Evolutionary conservation across 768 basidiomycete species (phyloP), one percentile per base, ranked within the genome.

Genomic region (Sporobolomyces phaffii): DNA sequence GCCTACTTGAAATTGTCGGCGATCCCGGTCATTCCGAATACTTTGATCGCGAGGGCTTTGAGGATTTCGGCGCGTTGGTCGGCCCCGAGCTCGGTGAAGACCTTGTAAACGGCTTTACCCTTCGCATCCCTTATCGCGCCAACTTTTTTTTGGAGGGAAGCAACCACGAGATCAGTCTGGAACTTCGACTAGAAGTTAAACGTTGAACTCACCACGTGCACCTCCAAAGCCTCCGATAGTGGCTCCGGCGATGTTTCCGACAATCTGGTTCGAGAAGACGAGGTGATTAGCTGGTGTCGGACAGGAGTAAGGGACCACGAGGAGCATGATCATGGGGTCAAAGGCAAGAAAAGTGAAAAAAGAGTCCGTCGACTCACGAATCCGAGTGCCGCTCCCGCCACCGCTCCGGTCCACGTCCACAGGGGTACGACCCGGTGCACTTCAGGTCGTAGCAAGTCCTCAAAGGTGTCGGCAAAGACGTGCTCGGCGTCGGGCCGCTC

Each of bases 341-440:
- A 36, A 28, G 34, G n/a, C 20, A 22, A 50, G 14, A 10, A 47
- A 15, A 36, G 20, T 38, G 48, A 40, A 4, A 44, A n/a, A n/a
- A n/a, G n/a, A n/a, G n/a, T n/a, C 17, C 20, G 41, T 0, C 9
- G 18, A 56, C 64, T 43, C 34, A 72, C 66, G 29, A 73, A 73
- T 7, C 72, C 72, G 10, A 73, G n/a, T 0, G 31, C 62, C 2
- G 65, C 72, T 3, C 72, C 72, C 0, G 68, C 68, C 6, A 51
- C 68, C 1, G 68, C 72, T 15, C 72, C 72, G 2, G 52, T 58
- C 67, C 67, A 72, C 2, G 66, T 72, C 71, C 72, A 73, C 26
- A 73, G 20, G 1, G 72, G 72, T 17, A 73, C n/a, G 14, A 40
- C 24, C 10, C 68, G 31, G 26, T 70, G 26, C 5, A 73, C 68